Conservation (phyloP, 2,329 filamentous ascomycete genomes). For the Trichophyton simii region DNA sequence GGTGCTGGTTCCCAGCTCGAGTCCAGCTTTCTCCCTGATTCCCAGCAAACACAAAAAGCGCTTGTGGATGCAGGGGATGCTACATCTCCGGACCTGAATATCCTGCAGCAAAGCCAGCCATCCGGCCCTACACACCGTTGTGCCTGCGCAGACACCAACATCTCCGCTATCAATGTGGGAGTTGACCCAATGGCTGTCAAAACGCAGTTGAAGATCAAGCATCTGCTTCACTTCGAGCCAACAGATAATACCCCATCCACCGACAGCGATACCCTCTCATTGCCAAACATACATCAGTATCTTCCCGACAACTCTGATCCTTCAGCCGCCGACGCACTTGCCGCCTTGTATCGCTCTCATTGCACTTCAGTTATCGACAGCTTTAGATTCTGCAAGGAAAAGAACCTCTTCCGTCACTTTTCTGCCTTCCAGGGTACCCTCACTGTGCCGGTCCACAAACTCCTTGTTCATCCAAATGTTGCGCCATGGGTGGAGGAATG, state of each 20-base stretch:
- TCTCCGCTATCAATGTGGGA: conserved; percentile 4
- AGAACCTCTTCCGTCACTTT: conserved; percentile 90
- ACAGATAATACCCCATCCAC: conserved; percentile 24
- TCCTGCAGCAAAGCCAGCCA: background rate
- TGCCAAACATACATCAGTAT: conserved; percentile 80
- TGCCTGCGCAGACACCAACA: background rate
- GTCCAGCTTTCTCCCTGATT: background rate
- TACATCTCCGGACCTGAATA: background rate
- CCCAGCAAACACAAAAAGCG: background rate
- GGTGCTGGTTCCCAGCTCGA: background rate
- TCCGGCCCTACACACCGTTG: background rate
- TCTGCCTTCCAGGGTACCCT: conserved; percentile 92
- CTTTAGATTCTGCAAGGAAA: conserved; percentile 90
- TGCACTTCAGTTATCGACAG: conserved; percentile 92
- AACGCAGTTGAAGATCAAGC: conserved; percentile 28
- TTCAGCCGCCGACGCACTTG: conserved; percentile 74
- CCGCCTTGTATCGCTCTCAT: conserved; percentile 82
- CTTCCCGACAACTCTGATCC: conserved; percentile 69
- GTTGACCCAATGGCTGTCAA: conserved; percentile 14
- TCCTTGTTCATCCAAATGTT: conserved; percentile 68
- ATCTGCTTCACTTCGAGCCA: conserved; percentile 29
- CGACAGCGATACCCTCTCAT: conserved; percentile 58
- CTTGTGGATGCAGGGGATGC: background rate
- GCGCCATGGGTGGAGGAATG: conserved; percentile 91
- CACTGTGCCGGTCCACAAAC: conserved; percentile 89